Conservation (phyloP, 306 rosid species). For the Abrus pulchellus region DNA sequence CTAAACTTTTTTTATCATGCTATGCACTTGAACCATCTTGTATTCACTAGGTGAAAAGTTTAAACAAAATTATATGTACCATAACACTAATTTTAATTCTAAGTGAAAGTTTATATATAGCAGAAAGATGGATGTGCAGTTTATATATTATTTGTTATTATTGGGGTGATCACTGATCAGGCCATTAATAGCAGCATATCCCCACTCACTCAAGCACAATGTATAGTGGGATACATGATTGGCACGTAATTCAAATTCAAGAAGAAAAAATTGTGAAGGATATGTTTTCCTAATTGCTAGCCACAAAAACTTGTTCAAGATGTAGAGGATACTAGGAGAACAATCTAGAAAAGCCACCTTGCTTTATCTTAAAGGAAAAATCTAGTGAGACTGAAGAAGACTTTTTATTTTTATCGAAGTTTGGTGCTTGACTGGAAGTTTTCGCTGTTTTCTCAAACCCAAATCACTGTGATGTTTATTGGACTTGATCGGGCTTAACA, state of each 20-base stretch:
- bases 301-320: slow-evolving; percentile 29
- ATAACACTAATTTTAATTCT: neutral
- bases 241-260: slow-evolving; percentile 31
- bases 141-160: neutral
- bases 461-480: neutral
- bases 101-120: slow-evolving; percentile 32
- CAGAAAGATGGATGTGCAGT: slow-evolving; percentile 37
- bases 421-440: neutral
- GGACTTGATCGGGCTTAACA: no score
- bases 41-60: neutral
- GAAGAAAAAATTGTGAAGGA: neutral
- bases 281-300: slow-evolving; percentile 31
- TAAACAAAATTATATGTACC: slow-evolving; percentile 14
- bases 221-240: slow-evolving; percentile 35
- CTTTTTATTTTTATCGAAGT: neutral
- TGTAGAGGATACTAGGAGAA: slow-evolving; percentile 20
- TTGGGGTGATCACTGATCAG: slow-evolving; percentile 16
- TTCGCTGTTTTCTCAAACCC: slow-evolving; percentile 2
- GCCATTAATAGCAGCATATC: slow-evolving; percentile 40
- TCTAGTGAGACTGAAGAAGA: neutral
- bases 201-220: slow-evolving; percentile 24
- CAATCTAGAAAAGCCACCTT: slow-evolving; percentile 37
- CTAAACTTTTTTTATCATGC: neutral
- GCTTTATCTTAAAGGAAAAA: neutral
- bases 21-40: neutral